phyloP scores from a whole-genome alignment of 345 rosid species.

The Populus tremula region DNA sequence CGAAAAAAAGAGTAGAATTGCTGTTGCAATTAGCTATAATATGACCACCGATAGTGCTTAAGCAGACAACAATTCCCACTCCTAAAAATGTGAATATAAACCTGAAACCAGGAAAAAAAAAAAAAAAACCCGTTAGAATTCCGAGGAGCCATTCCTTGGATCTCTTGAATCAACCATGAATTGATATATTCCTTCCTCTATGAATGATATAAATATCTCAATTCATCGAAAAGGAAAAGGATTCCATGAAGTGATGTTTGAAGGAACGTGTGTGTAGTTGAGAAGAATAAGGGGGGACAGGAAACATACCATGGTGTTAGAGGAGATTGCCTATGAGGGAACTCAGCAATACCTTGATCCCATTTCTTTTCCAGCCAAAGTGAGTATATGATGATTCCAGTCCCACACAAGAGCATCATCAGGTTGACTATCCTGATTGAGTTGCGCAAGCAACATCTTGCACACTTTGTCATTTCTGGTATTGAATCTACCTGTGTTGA shows the following conservation, averaged over 20 bases:
- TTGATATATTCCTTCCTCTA: not conserved
- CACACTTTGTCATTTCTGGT: conserved; percentile 36
- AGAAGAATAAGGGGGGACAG: not conserved
- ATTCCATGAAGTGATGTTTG: not conserved
- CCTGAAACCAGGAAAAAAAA: conserved; percentile 32
- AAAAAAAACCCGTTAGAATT: not conserved
- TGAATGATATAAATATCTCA: too few species aligned
- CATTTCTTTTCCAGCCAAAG: conserved; percentile 58
- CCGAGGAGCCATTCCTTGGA: not conserved
- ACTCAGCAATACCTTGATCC: conserved; percentile 24
- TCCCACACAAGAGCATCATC: conserved; percentile 31
- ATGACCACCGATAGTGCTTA: conserved; percentile 46
- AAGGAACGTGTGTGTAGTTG: not conserved
- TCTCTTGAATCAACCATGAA: not conserved
- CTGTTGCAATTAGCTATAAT: conserved; percentile 29
- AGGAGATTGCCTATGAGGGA: conserved; percentile 15
- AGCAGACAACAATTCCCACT: conserved; percentile 48
- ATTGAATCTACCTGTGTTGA: not conserved
- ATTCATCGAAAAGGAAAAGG: not conserved
- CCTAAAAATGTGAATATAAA: conserved; percentile 45
- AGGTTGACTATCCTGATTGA: conserved; percentile 32
- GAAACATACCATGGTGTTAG: conserved; percentile 49
- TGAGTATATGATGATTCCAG: conserved; percentile 43
- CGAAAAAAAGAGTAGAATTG: conserved; percentile 37
- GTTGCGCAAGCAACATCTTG: conserved; percentile 38